Percentiles rank a stretch among this genome's conserved stretches.
Conservation (phyloP, 768 basidiomycete genomes). For the Neoboletus magnificus region DNA sequence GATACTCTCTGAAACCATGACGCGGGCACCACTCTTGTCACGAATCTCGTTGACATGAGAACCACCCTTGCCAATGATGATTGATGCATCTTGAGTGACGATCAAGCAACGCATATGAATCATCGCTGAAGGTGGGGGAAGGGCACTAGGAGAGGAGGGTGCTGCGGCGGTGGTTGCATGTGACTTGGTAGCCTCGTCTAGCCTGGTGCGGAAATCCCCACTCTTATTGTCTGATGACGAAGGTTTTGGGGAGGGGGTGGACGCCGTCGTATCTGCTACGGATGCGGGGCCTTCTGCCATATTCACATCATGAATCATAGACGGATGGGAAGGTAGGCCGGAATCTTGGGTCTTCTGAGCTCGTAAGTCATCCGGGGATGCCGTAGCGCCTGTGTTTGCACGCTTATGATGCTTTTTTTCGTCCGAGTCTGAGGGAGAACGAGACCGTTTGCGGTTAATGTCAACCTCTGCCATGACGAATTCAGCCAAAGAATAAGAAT, state of each 20-base stretch:
- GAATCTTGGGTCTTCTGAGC: slow-evolving; percentile 45
- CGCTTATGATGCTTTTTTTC: slow-evolving; percentile 79
- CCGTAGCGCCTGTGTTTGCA: slow-evolving; percentile 72
- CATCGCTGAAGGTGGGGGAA: slow-evolving; percentile 65
- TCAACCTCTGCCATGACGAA: slow-evolving; percentile 85
- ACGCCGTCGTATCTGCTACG: slow-evolving; percentile 46
- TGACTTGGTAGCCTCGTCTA: slow-evolving; percentile 37
- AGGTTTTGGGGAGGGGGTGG: slow-evolving; percentile 54
- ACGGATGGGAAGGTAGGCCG: slow-evolving; percentile 37
- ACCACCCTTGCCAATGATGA: slow-evolving; percentile 96
- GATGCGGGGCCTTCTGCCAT: slow-evolving; percentile 51
- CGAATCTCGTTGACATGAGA: slow-evolving; percentile 98
- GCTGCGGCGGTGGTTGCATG: slow-evolving; percentile 46
- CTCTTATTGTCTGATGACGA: slow-evolving; percentile 42
- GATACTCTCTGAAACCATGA: slow-evolving; percentile 97
- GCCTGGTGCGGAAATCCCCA: slow-evolving; percentile 36
- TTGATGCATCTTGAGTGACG: slow-evolving; percentile 98
- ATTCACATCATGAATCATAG: slow-evolving; percentile 53
- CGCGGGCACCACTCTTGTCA: slow-evolving; percentile 94
- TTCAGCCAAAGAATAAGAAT: slow-evolving; percentile 44
- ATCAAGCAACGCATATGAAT: slow-evolving; percentile 99
- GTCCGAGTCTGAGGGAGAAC: slow-evolving; percentile 80
- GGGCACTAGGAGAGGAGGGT: slow-evolving; percentile 46
- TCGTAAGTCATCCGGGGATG: slow-evolving; percentile 60
- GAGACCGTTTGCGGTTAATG: slow-evolving; percentile 80